Conservation (phyloP, 371 early-diverging fungal species). For the Vittaforma corneae region DNA sequence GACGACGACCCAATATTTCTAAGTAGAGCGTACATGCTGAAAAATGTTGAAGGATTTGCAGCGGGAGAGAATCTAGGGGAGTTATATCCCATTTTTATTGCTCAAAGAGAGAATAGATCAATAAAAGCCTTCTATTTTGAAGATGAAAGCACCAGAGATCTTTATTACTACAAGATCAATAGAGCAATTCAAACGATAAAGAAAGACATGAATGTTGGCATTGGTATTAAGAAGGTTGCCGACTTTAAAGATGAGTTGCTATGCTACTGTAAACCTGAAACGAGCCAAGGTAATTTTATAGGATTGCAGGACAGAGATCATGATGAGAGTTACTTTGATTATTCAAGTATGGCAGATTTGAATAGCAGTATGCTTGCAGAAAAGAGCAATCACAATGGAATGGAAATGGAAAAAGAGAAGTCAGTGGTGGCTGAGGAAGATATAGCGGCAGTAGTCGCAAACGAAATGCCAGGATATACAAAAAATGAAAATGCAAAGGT, state of each 20-base stretch:
- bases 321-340: too few species aligned
- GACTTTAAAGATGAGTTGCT: constrained; percentile 1
- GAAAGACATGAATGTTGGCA: not conserved
- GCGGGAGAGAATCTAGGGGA: constrained; percentile 10
- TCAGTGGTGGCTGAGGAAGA: too few species aligned
- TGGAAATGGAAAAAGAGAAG: too few species aligned
- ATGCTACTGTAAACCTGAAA: too few species aligned
- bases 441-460: too few species aligned
- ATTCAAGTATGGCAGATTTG: too few species aligned
- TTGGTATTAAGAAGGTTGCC: not conserved
- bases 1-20: constrained; percentile 29
- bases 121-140: constrained; percentile 33
- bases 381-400: too few species aligned
- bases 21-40: constrained; percentile 1
- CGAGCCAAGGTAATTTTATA: too few species aligned
- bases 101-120: constrained; percentile 8
- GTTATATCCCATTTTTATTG: constrained; percentile 18
- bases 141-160: constrained; percentile 23
- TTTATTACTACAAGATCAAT: constrained; percentile 17
- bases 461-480: too few species aligned
- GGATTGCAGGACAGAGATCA: too few species aligned
- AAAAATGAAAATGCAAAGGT: too few species aligned
- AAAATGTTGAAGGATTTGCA: constrained; percentile 20
- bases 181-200: not conserved
- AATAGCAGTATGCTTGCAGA: too few species aligned